Base-by-base conservation (phyloP, 257 asterid genomes). In the Solanum arcanum region DNA sequence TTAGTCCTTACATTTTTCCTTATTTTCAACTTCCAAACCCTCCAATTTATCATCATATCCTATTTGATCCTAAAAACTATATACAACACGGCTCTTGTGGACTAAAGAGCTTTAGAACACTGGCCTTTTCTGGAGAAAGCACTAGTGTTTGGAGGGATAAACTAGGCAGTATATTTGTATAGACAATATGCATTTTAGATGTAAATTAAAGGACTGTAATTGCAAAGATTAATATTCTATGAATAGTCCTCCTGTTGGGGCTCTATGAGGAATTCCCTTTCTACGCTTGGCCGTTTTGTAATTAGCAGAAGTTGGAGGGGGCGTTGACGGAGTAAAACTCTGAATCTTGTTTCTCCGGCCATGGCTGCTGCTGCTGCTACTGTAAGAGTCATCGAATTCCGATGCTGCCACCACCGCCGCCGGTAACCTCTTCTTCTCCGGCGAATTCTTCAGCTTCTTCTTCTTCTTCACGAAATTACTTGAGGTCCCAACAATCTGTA, bases 251-350 rank as follows among this genome's bases (percentile, higher is more conserved):
- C 88, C 76, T 41, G 86, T 87, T 49, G 91, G 91, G 84, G 91
- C 75, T 77, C 91, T 76, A 64, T 90, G 91, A 10, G 91, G 91
- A 81, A 88, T 87, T 41, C 91, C 91, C 90, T 90, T 90, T 56
- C 91, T 88, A 20, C 91, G 78, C 42, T 90, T 90, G 60, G 89
- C 86, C 23, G 70, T 86, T 86, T 87, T 86, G 91, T 84, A 90
- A 86, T 74, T 89, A 56, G 44, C 86, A 75, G 86, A 41, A 86
- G 86, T 90, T 84, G 86, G 91, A 23, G 91, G 90, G 5, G 91
- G 91, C 77, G 91, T 90, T 25, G 90, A 86, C 41, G 91, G 91
- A 46, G 86, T 90, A 72, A 90, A 90, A 60, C 91, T 87, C 44
- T 70, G 89, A n/a, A 87, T 20, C 69, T 69, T 88, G 84, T 80